Conservation (phyloP, 805 yeast genomes). For the Ogataea zsoltii region DNA sequence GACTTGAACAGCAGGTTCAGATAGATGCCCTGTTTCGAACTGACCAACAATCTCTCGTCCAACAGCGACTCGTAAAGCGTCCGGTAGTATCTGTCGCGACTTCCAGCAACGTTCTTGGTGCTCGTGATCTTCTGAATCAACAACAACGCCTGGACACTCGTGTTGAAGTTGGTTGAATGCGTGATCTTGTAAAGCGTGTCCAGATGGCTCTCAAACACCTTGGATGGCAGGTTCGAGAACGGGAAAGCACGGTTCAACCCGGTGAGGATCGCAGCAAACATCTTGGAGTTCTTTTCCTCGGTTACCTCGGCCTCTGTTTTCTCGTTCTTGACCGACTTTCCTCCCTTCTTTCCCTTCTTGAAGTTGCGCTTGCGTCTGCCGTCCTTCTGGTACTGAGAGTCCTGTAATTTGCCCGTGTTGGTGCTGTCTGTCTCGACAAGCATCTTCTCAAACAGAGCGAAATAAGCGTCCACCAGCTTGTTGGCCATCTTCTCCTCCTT, state of each 20-base stretch:
- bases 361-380: conserved; percentile 70
- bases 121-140: conserved; percentile 78
- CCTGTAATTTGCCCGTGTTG: conserved; percentile 39
- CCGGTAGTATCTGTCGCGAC: conserved; percentile 70
- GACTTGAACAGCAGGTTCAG: conserved; percentile 84
- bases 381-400: conserved; percentile 52
- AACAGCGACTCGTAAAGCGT: conserved; percentile 87
- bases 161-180: conserved; percentile 90
- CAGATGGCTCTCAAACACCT: conserved; percentile 71
- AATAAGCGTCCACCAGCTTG: conserved; percentile 77
- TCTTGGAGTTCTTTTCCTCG: conserved; percentile 80
- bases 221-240: conserved; percentile 72
- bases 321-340: conserved; percentile 67
- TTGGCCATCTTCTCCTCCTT: conserved; percentile 83
- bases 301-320: conserved; percentile 63
- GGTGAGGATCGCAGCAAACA: conserved; percentile 87
- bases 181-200: conserved; percentile 86
- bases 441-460: conserved; percentile 81
- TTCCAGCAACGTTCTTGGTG: conserved; percentile 27
- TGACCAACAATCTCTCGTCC: conserved; percentile 78
- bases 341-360: conserved; percentile 87
- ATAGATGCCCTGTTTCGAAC: conserved; percentile 92
- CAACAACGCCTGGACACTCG: conserved; percentile 88
- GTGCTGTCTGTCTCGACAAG: conserved; percentile 65
- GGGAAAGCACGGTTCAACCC: conserved; percentile 97